phyloP scores from a whole-genome alignment of 2,329 filamentous ascomycete species.

The Nakataea oryzae region DNA sequence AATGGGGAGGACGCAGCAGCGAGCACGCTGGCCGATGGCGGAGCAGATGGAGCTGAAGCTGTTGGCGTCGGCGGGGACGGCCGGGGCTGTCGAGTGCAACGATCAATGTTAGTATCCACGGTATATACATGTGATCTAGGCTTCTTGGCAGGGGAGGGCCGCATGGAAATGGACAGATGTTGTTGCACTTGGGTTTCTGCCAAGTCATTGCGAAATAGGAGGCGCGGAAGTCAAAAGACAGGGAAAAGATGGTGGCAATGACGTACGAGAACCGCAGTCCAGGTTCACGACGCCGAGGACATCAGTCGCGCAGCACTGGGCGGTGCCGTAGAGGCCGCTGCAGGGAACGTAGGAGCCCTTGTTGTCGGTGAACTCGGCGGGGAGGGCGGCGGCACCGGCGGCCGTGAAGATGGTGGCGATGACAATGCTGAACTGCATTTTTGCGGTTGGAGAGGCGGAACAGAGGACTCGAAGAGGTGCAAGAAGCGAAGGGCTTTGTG shows the following conservation, averaged over 20 bases:
- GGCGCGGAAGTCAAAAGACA: no score
- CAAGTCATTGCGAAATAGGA: no score
- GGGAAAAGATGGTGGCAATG: no score
- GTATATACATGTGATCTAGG: no score
- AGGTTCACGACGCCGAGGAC: slow-evolving; percentile 46
- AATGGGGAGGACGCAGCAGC: slow-evolving; percentile 47
- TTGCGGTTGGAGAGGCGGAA: neutral
- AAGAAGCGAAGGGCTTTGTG: neutral
- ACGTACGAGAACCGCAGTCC: slow-evolving; percentile 44
- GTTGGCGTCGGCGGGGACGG: slow-evolving; percentile 9
- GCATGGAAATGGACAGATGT: no score
- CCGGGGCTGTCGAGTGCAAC: slow-evolving; percentile 8
- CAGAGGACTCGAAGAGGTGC: neutral
- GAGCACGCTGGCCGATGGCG: slow-evolving; percentile 39
- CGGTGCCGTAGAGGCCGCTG: slow-evolving; percentile 27
- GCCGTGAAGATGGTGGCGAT: slow-evolving; percentile 15
- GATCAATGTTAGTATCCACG: no score
- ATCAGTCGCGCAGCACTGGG: slow-evolving; percentile 52
- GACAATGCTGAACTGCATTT: slow-evolving; percentile 14
- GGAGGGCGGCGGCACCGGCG: slow-evolving; percentile 15
- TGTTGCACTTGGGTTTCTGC: no score
- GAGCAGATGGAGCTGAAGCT: slow-evolving; percentile 28
- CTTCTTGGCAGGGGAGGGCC: no score
- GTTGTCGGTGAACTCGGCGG: slow-evolving; percentile 21
- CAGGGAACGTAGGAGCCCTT: slow-evolving; percentile 28